These are phyloP conservation scores for Botrytis cinerea DNA, from an alignment of 2,329 filamentous ascomycete genomes.

Conservation along the genomic window DNA sequence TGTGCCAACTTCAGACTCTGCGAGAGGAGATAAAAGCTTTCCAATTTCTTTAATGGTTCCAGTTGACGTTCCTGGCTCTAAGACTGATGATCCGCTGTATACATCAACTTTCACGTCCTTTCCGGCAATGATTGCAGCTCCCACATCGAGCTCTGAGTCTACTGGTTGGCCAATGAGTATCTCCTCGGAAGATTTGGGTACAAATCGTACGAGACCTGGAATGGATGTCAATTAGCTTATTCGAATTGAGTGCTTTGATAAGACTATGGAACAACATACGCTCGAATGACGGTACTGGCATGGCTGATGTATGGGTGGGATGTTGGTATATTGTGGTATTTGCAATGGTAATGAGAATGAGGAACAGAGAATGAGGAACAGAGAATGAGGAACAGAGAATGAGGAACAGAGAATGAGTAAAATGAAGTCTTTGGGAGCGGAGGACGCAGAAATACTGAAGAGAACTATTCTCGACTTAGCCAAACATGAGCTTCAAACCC, in stretches of 20 bases:
- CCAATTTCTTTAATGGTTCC: conserved; percentile 49
- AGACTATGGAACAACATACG: conserved; percentile 28
- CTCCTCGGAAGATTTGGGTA: conserved; percentile 53
- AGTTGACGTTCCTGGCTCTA: conserved; percentile 55
- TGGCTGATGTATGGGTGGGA: conserved; percentile 8
- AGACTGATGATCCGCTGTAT: conserved; percentile 59
- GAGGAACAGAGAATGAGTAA: not conserved
- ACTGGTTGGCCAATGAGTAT: conserved; percentile 59
- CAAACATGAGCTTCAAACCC: not conserved
- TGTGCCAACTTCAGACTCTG: conserved; percentile 48
- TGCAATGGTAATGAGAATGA: not conserved
- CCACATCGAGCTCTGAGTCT: conserved; percentile 54
- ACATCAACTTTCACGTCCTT: conserved; percentile 57
- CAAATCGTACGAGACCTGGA: conserved; percentile 60
- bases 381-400: too few relatives aligned
- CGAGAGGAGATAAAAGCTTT: conserved; percentile 48
- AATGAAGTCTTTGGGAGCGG: not conserved
- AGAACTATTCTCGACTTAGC: not conserved
- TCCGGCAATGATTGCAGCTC: conserved; percentile 56
- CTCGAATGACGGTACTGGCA: conserved; percentile 31
- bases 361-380: not conserved
- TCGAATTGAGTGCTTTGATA: not conserved
- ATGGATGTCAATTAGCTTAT: conserved; percentile 5
- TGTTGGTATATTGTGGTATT: not conserved
- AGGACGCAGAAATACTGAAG: not conserved